Evolutionary conservation across 176 grass and related monocot species (phyloP).

Genomic region (Metroxylon sagu): DNA sequence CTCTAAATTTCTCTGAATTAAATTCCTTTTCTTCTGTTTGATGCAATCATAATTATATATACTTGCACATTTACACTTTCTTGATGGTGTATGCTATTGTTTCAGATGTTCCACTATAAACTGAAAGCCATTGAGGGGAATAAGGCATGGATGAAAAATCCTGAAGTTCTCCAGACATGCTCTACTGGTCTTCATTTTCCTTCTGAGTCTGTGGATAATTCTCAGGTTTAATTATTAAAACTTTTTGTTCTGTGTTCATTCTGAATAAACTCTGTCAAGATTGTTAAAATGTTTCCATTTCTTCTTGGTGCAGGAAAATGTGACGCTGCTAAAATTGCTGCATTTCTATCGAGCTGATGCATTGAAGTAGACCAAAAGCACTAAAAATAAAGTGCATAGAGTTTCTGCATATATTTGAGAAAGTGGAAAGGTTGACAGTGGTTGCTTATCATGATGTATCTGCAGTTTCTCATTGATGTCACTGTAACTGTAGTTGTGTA

Average conservation of each 20-base stretch:
- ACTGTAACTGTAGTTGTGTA: no score
- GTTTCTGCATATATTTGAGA: no score
- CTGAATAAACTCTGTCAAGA: constrained; percentile 5
- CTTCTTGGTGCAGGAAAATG: constrained; percentile 37
- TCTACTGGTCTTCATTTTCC: constrained; percentile 88
- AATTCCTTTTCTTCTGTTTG: no score
- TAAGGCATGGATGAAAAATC: constrained; percentile 94
- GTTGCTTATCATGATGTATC: no score
- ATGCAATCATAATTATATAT: no score
- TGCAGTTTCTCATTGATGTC: no score
- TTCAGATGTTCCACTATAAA: constrained; percentile 89
- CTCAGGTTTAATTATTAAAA: constrained; percentile 34
- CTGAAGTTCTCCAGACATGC: constrained; percentile 77
- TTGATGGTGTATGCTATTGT: background rate
- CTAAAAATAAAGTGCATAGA: no score
- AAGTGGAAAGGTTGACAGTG: no score
- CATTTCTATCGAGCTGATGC: constrained; percentile 65
- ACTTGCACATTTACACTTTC: background rate
- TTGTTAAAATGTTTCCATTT: background rate
- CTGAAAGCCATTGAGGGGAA: constrained; percentile 90
- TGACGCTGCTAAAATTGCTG: constrained; percentile 51
- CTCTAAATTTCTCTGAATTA: background rate
- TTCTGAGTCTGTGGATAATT: constrained; percentile 33
- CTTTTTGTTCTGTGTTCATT: background rate
- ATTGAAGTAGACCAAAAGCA: constrained; percentile 4